These are phyloP conservation scores for Stachybotrys chlorohalonatus DNA, from an alignment of 2,329 filamentous ascomycete species.

Conservation along the genomic window DNA sequence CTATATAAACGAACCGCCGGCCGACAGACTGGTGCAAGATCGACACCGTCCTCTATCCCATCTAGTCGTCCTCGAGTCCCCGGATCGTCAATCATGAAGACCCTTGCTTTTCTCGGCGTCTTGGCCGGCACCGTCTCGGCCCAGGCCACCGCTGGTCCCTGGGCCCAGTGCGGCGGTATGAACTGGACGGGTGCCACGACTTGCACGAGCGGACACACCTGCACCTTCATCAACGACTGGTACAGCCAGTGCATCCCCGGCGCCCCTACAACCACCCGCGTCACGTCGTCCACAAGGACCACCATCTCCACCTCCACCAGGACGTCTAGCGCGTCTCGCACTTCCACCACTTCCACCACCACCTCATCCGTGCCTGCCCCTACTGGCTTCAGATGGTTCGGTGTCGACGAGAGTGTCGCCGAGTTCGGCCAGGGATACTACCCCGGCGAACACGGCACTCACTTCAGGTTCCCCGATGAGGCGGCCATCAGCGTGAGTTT, in stretches of 20 bases:
- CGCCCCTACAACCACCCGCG: not conserved
- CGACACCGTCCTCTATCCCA: not conserved
- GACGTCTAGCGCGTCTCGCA: not conserved
- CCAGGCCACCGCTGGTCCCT: not conserved
- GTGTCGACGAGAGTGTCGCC: constrained; percentile 38
- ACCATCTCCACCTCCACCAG: not conserved
- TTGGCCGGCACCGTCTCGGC: not conserved
- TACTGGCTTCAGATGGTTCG: constrained; percentile 6
- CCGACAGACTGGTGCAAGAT: not conserved
- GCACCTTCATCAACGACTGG: constrained; percentile 24
- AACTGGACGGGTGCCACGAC: constrained; percentile 30
- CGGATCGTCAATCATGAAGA: not conserved
- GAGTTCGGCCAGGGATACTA: constrained; percentile 53
- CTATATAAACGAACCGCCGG: not conserved
- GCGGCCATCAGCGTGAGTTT: constrained; percentile 29
- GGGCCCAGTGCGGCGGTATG: constrained; percentile 30
- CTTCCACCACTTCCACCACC: not conserved
- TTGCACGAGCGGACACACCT: constrained; percentile 29
- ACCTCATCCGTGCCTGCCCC: not conserved
- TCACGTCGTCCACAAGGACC: not conserved
- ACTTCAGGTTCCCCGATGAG: constrained; percentile 54
- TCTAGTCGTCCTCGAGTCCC: not conserved
- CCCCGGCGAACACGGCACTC: constrained; percentile 47
- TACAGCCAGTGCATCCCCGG: constrained; percentile 27
- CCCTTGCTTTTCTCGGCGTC: not conserved